Base-by-base conservation (phyloP, 2,329 filamentous ascomycete genomes). In the Epichloe aotearoae region DNA sequence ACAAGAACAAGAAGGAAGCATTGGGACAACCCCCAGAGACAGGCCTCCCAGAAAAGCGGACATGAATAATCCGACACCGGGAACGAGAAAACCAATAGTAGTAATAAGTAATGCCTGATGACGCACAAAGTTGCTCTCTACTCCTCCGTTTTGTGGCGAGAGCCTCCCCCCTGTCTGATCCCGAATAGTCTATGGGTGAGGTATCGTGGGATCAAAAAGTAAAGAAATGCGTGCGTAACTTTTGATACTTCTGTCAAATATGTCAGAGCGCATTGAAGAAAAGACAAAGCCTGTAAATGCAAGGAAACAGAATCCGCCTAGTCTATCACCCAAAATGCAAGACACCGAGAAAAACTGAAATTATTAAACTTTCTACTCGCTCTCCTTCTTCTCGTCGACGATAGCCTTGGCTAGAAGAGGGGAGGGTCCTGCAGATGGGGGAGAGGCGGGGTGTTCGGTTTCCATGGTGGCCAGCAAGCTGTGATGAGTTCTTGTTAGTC, bases 351-450 rank as follows among this genome's bases (percentile, higher is more conserved):
- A 58, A 60, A 58, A 58, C 15, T 17, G 26, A 47, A 49, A 56
- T 57, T 63, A 46, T 51, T 45, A 23, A 59, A 67, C 59, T 71
- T 74, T 45, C 64, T 60, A 69, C 59, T 72, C 72, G 65, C 70
- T 69, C 61, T 70, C 72, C 67, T 75, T 74, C 66, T 80, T 80
- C 59, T 71, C 74, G 62, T 77, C 77, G 55, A 77, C 74, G 55
- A 73, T 74, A 55, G 73, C 76, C 71, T 85, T 86, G 56, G 80
- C 70, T 62, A 83, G 65, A 52, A 79, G 77, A 46, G 83, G 83
- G 83, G 83, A 86, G 52, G 78, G 80, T 56, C 80, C 73, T 46
- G 80, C 77, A 54, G 83, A 83, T 51, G 84, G 83, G 83, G 86
- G 84, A 59, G 85, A 88, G 61, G 79, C 75, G 54, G 76, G 82